Base-by-base conservation (phyloP, 768 basidiomycete species). In the Boletus rubescentipes region DNA sequence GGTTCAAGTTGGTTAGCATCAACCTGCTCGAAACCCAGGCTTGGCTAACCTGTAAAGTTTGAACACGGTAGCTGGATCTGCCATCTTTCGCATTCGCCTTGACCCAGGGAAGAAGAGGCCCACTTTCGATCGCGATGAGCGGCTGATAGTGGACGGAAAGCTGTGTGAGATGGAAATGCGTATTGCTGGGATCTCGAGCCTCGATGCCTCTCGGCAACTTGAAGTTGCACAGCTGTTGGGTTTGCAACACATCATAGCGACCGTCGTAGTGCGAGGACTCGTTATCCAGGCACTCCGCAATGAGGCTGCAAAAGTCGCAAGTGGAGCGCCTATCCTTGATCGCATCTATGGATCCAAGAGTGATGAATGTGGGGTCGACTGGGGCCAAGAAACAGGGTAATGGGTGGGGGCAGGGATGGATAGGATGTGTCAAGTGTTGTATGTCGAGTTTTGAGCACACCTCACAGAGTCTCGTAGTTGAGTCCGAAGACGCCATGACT, bases 141-240 rank as follows among this genome's bases (percentile, higher is more conserved):
- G n/a, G n/a, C n/a, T n/a, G n/a, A n/a, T n/a, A n/a, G n/a, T n/a
- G 26, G 26, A 26, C 26, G 26, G 26, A 26, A 18, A 30, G 3
- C 21, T 59, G 38, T 2, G 61, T 62, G 36, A 62, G 12, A 54
- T 62, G 61, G 49, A 54, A 54, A 40, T 62, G 61, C 1, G 51
- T 58, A 36, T 51, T 18, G n/a, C 21, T 37, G 8, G 52, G 36
- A 43, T 62, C 57, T 6, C 9, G 6, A 32, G 44, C 32, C 43
- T 46, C 1, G 26, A 26, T 6, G 6, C 37, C 18, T 5, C 0
- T 12, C 2, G 57, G 61, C n/a, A 55, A 46, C 32, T 10, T 29
- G 44, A 62, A 62, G 5, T 6, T 43, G 47, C 61, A 49, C 48
- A 34, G 55, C 37, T 46, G 4, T 8, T 26, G 26, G 18, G 4